Conservation (phyloP, 2,329 filamentous ascomycete genomes). For the Eutypa lata region DNA sequence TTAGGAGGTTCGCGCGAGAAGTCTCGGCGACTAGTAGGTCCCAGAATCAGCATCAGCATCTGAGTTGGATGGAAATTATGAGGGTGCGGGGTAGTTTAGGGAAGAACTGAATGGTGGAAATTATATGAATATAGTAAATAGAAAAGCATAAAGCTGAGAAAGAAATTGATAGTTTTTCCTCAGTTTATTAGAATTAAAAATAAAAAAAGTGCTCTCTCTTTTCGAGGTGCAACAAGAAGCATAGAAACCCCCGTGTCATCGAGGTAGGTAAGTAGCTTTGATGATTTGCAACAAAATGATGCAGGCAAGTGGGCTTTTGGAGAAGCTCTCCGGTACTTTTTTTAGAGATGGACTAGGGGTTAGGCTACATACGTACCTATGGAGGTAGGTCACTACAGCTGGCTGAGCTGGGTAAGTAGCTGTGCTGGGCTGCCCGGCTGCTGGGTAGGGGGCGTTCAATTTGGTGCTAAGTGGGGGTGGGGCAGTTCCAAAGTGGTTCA, state of each 20-base stretch:
- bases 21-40: constrained; percentile 46
- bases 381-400: no score
- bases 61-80: constrained; percentile 33
- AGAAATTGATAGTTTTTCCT: background rate
- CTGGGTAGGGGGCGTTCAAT: background rate
- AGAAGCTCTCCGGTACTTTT: background rate
- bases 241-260: no score
- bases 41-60: constrained; percentile 61
- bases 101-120: constrained; percentile 5
- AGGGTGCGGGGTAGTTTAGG: constrained; percentile 16
- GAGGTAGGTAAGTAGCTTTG: background rate
- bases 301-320: constrained; percentile 1
- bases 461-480: background rate
- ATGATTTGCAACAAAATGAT: background rate
- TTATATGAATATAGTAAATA: constrained; percentile 13
- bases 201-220: background rate
- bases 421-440: no score
- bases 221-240: background rate
- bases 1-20: constrained; percentile 47
- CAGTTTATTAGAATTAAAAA: background rate
- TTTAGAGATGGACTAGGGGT: background rate
- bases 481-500: background rate
- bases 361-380: no score
- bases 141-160: constrained; percentile 8
- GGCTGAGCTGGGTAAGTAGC: no score